Conservation (phyloP, 2,329 filamentous ascomycete species). For the Alternaria ventricosa region DNA sequence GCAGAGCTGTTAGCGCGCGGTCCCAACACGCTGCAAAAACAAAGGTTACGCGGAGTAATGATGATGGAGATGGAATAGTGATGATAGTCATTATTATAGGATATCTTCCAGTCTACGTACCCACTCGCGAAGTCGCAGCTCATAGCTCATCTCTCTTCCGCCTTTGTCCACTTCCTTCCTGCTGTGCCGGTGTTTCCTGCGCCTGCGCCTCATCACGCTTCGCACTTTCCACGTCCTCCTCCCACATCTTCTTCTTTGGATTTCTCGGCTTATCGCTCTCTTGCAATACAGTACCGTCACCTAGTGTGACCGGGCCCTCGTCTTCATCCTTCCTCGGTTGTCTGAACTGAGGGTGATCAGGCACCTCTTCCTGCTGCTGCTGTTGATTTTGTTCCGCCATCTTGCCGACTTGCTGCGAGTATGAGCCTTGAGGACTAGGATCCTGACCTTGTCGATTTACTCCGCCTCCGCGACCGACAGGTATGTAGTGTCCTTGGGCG, state of each 20-base stretch:
- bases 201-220: constrained; percentile 37
- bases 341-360: constrained; percentile 33
- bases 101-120: not conserved
- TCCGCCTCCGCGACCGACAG: constrained; percentile 59
- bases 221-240: constrained; percentile 52
- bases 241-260: constrained; percentile 68
- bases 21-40: not conserved
- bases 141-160: constrained; percentile 35
- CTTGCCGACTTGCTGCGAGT: constrained; percentile 44
- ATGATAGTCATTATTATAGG: not conserved
- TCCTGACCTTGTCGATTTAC: constrained; percentile 52
- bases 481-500: constrained; percentile 47
- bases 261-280: constrained; percentile 55
- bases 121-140: not conserved
- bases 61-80: not conserved
- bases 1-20: not conserved
- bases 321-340: constrained; percentile 29
- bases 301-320: constrained; percentile 46
- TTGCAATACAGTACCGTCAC: constrained; percentile 55
- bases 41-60: not conserved
- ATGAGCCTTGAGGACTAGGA: constrained; percentile 43
- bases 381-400: constrained; percentile 32
- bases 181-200: constrained; percentile 9
- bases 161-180: constrained; percentile 7
- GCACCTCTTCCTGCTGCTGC: constrained; percentile 29